These are phyloP conservation scores for Monilinia laxa DNA, from an alignment of 2,329 filamentous ascomycete species.

Conservation along the genomic window DNA sequence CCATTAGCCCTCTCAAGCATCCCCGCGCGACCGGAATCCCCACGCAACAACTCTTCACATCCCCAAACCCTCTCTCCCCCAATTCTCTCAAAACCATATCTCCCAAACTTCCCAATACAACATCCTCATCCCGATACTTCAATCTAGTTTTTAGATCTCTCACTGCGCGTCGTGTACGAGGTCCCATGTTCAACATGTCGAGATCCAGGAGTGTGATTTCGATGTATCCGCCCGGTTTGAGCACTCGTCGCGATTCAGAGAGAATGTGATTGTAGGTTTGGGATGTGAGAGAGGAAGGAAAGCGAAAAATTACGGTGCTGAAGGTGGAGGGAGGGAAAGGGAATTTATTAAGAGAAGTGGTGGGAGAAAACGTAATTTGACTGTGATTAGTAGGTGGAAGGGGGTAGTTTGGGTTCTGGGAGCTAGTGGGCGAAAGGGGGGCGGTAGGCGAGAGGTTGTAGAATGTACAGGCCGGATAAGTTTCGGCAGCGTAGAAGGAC, in stretches of 20 bases:
- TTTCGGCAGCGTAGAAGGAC: conserved; percentile 83
- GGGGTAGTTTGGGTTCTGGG: conserved; percentile 49
- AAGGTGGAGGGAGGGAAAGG: conserved; percentile 77
- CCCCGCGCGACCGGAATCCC: conserved; percentile 69
- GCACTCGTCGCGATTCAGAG: conserved; percentile 71
- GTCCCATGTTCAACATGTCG: conserved; percentile 81
- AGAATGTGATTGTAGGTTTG: conserved; percentile 68
- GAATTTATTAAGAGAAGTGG: conserved; percentile 53
- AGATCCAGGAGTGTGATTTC: conserved; percentile 76
- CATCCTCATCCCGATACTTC: conserved; percentile 57
- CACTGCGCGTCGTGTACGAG: conserved; percentile 64
- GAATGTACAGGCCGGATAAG: conserved; percentile 71
- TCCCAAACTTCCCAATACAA: conserved; percentile 59
- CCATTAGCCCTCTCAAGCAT: conserved; percentile 39
- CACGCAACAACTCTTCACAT: conserved; percentile 73
- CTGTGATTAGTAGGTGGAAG: conserved; percentile 68
- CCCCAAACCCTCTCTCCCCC: conserved; percentile 66
- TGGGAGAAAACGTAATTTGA: conserved; percentile 61
- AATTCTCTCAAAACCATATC: conserved; percentile 66
- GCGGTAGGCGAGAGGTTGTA: conserved; percentile 67
- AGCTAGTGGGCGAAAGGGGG: conserved; percentile 45
- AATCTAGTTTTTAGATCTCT: conserved; percentile 71
- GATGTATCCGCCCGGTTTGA: conserved; percentile 76
- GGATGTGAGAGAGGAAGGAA: conserved; percentile 68
- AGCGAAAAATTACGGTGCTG: conserved; percentile 72